Evolutionary conservation across 345 rosid genomes (phyloP).

Genomic region (Ceriops zippeliana): DNA sequence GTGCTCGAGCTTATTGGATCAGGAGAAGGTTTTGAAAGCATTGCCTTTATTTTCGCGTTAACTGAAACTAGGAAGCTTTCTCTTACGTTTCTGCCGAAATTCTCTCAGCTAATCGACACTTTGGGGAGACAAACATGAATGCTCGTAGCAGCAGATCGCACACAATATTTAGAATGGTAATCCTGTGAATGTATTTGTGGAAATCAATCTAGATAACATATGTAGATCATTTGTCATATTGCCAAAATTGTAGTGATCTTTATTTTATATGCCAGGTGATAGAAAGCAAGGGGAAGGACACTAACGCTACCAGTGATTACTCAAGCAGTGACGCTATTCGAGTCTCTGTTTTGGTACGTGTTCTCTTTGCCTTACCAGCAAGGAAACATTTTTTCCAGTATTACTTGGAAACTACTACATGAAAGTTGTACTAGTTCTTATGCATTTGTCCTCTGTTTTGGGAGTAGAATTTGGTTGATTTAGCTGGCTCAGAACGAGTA

Average conservation of each 20-base stretch:
- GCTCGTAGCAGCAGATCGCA: conserved; percentile 95
- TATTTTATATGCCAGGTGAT: conserved; percentile 54
- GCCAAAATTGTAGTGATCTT: background rate
- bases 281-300: conserved; percentile 74
- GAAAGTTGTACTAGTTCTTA: conserved; percentile 1
- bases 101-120: conserved; percentile 73
- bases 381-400: background rate
- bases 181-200: conserved; percentile 1
- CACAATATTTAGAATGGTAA: conserved; percentile 95
- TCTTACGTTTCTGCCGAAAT: conserved; percentile 6
- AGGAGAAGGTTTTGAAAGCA: conserved; percentile 70
- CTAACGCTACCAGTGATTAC: conserved; percentile 28
- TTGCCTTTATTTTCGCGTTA: background rate
- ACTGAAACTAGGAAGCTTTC: background rate
- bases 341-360: conserved; percentile 79
- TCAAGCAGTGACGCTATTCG: conserved; percentile 65
- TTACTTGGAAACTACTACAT: background rate
- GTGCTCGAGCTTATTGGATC: conserved; percentile 72
- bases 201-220: background rate
- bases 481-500: conserved; percentile 91
- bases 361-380: background rate
- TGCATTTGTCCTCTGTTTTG: conserved; percentile 15
- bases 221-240: background rate
- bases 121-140: conserved; percentile 97
- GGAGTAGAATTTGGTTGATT: conserved; percentile 81